Percentiles rank a stretch among this genome's conserved stretches.
Evolutionary conservation across 495 filamentous ascomycete species (phyloP).

Genomic region (Neurospora sp.): DNA sequence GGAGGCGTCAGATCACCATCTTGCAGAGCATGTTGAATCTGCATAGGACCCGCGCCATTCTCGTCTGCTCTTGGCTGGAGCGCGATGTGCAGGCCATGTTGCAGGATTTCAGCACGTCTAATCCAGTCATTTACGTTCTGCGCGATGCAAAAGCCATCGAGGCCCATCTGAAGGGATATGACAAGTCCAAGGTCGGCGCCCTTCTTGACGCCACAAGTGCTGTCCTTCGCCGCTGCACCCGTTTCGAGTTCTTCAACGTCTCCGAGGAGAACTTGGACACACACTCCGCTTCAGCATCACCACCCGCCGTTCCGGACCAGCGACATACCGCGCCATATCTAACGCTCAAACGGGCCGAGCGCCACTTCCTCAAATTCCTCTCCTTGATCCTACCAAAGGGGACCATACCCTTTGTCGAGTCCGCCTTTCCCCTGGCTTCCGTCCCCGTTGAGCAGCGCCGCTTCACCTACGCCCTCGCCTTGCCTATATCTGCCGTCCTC

Average conservation of each 20-base stretch:
- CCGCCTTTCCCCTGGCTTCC: slow-evolving; percentile 54
- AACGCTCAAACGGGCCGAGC: slow-evolving; percentile 60
- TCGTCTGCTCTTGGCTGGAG: slow-evolving; percentile 52
- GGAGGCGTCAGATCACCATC: slow-evolving; percentile 43
- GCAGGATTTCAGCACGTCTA: slow-evolving; percentile 41
- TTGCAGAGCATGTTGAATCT: slow-evolving; percentile 50
- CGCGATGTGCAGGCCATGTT: slow-evolving; percentile 45
- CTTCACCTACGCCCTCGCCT: slow-evolving; percentile 56
- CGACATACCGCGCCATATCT: slow-evolving; percentile 49
- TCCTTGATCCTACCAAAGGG: slow-evolving; percentile 47
- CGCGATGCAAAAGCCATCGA: slow-evolving; percentile 54
- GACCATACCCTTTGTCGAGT: slow-evolving; percentile 47
- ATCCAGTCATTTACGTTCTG: slow-evolving; percentile 58
- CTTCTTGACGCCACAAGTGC: slow-evolving; percentile 38
- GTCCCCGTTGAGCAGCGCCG: slow-evolving; percentile 48
- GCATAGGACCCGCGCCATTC: slow-evolving; percentile 49
- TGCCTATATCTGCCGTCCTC: slow-evolving; percentile 46
- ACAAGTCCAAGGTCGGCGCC: slow-evolving; percentile 38
- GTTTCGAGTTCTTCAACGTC: slow-evolving; percentile 66
- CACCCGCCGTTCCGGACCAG: slow-evolving; percentile 27
- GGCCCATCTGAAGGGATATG: slow-evolving; percentile 42
- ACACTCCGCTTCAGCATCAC: slow-evolving; percentile 1
- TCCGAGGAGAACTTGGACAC: slow-evolving; percentile 24
- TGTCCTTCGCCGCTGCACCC: slow-evolving; percentile 50
- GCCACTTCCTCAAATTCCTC: slow-evolving; percentile 61